Base-by-base conservation (phyloP, 2,329 filamentous ascomycete species). In the Leptographium galeiforme region DNA sequence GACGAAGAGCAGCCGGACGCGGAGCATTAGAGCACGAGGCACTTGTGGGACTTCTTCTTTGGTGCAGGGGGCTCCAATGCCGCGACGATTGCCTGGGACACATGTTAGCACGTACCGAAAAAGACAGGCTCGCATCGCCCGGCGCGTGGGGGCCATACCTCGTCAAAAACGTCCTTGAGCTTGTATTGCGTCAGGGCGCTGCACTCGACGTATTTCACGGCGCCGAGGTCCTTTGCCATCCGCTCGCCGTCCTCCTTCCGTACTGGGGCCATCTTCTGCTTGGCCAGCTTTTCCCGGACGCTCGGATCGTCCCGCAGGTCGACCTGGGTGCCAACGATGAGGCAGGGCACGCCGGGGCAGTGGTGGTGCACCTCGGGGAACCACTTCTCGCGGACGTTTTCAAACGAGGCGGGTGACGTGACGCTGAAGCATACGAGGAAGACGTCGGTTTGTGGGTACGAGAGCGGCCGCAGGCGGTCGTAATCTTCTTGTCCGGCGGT, bases 401-500 rank as follows among this genome's bases (percentile, higher is more conserved):
- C 93, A 70, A 98, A 98, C 8, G 90, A 96, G 43, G 93, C 90
- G 43, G 91, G 93, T 47, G 91, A 96, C 54, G 90, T 96, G 66
- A 98, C 90, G 66, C 89, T 95, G 72, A 97, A 98, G 77, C 93
- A 98, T 63, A 98, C 90, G 56, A 98, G 85, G 75, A 98, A 97
- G 60, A 97, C 93, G 66, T 97, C 93, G 63, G 93, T 97, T 73
- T 97, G 93, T 1, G 93, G 93, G 69, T 98, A 98, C 58, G 93
- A 97, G 57, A 97, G 81, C 48, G 93, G 93, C 65, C 93, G 87
- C 59, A 98, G 82, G 63, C 93, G 86, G 71, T 98, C 93, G 74
- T 97, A 97, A 83, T 98, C 91, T 78, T 98, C 93, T 75, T 98
- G 93, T 70, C 93, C 93, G 58, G 93, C 93, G 40, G 93, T 98